Conservation (phyloP, 371 early-diverging fungal species). For the Dinochytrium kinnereticum region DNA sequence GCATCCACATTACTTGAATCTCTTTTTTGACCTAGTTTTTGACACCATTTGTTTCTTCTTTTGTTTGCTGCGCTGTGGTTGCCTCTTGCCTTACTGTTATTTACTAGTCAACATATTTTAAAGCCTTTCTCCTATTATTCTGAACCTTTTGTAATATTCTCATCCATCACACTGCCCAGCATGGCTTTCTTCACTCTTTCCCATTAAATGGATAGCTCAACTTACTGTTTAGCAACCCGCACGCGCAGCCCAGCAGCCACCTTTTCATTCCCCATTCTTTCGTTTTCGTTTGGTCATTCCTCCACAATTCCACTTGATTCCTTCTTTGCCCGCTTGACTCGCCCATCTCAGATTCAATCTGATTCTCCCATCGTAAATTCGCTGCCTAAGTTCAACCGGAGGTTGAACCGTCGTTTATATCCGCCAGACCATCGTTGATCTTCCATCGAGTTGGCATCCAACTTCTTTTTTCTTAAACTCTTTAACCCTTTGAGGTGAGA, state of each 20-base stretch:
- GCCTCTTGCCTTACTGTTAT: not conserved
- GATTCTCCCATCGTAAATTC: not conserved
- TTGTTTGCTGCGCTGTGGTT: not conserved
- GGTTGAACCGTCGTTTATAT: not conserved
- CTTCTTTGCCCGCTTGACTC: no score
- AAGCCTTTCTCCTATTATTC: not conserved
- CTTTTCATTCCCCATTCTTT: not conserved
- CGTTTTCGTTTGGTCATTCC: not conserved
- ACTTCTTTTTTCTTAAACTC: no score
- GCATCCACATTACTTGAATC: no score
- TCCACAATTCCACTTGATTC: not conserved
- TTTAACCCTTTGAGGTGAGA: no score
- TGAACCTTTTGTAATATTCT: not conserved
- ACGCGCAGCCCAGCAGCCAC: conserved; percentile 6
- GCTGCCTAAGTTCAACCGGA: not conserved
- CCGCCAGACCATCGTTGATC: not conserved
- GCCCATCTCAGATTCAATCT: no score
- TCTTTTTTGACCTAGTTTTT: no score
- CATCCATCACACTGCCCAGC: not conserved
- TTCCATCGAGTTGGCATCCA: not conserved
- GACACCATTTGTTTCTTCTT: no score
- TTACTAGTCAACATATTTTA: not conserved
- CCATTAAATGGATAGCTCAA: not conserved
- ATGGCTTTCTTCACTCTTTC: conserved; percentile 5
- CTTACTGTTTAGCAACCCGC: not conserved